Evolutionary conservation across 495 filamentous ascomycete species (phyloP).

Genomic region (Hypomontagnella monticulosa): DNA sequence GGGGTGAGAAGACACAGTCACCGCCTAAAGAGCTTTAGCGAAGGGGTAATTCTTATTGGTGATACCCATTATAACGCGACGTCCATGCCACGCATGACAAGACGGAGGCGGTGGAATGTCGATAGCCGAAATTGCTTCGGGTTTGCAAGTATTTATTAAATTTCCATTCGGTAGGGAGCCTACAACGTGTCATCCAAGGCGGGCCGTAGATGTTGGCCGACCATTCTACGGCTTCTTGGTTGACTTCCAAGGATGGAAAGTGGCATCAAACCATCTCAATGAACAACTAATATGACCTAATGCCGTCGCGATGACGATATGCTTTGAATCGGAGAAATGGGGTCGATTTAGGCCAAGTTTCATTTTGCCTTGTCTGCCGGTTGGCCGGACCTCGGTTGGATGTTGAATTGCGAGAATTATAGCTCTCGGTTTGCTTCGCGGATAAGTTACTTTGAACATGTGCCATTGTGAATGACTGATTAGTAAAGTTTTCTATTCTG

Average conservation of each 20-base stretch:
- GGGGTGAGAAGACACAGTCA: conserved; percentile 6
- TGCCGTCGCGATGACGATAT: conserved; percentile 19
- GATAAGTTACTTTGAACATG: conserved; percentile 17
- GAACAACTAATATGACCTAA: conserved; percentile 20
- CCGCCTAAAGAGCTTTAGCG: conserved; percentile 19
- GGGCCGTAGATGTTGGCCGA: conserved; percentile 4
- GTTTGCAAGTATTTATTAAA: conserved; percentile 29
- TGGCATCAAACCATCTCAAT: conserved; percentile 12
- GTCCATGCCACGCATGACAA: conserved; percentile 29
- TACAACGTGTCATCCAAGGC: conserved; percentile 33
- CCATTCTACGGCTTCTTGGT: conserved; percentile 3
- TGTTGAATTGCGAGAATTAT: conserved; percentile 19
- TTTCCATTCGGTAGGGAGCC: conserved; percentile 15
- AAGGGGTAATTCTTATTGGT: conserved; percentile 18
- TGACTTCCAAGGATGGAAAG: conserved; percentile 4
- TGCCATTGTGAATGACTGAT: conserved; percentile 12
- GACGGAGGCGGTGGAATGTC: conserved; percentile 22
- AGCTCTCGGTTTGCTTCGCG: conserved; percentile 19
- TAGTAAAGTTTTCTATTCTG: conserved; percentile 5
- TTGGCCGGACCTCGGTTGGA: conserved; percentile 36
- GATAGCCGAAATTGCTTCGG: conserved; percentile 36
- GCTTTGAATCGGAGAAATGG: conserved; percentile 16
- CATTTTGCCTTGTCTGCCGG: conserved; percentile 25
- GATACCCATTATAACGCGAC: conserved; percentile 22
- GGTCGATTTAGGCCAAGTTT: conserved; percentile 9